Percentiles rank a stretch among this genome's conserved stretches.
phyloP scores from a whole-genome alignment of 805 yeast genomes.

The Limtongia smithiae region DNA sequence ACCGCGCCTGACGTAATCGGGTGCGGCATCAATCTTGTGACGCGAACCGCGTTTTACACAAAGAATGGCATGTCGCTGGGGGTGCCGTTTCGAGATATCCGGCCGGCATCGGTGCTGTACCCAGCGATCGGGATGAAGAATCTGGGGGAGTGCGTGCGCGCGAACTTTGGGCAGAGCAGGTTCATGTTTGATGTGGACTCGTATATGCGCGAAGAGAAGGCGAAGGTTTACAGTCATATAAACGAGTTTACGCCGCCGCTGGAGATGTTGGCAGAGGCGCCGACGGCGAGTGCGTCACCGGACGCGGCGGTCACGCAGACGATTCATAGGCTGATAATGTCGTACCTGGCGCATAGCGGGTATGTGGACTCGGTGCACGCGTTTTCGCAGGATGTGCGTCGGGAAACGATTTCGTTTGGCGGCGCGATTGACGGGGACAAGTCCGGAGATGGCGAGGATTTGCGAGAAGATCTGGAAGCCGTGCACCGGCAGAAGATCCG shows the following conservation, averaged over 20 bases:
- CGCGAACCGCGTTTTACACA: constrained; percentile 65
- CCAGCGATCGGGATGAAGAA: constrained; percentile 50
- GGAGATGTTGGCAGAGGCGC: constrained; percentile 7
- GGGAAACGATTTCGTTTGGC: constrained; percentile 23
- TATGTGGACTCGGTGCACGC: constrained; percentile 52
- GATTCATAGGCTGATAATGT: constrained; percentile 41
- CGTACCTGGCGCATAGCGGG: constrained; percentile 59
- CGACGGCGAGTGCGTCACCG: constrained; percentile 8
- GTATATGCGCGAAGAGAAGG: constrained; percentile 38
- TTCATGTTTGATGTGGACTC: constrained; percentile 60
- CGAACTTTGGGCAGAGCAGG: constrained; percentile 51
- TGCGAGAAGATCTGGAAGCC: constrained; percentile 40
- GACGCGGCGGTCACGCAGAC: constrained; percentile 28
- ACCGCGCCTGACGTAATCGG: constrained; percentile 68
- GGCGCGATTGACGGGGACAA: constrained; percentile 35
- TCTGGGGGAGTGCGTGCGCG: constrained; percentile 41
- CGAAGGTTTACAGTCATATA: constrained; percentile 19
- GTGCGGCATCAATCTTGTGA: constrained; percentile 72
- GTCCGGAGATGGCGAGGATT: constrained; percentile 32
- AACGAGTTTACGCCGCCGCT: constrained; percentile 21
- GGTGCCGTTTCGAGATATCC: constrained; percentile 49
- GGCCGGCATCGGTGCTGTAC: constrained; percentile 39
- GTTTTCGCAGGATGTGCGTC: constrained; percentile 44
- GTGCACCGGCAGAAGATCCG: constrained; percentile 48
- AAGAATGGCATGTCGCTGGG: constrained; percentile 72